Conservation (phyloP, 257 asterid species). For the Thymus quinquecostatus region DNA sequence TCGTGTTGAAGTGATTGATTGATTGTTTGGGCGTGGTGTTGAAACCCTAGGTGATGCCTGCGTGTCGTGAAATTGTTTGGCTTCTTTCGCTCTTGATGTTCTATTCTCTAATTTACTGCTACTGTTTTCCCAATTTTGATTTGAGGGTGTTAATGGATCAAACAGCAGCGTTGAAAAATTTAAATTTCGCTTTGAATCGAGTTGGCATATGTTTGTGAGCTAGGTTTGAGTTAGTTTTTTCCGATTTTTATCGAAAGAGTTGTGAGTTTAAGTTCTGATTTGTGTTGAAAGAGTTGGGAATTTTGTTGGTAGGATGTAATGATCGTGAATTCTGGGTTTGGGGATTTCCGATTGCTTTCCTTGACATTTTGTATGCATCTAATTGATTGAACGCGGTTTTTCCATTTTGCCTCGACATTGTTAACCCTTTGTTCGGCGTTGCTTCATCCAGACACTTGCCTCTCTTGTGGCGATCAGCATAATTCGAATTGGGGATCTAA, state of each 20-base stretch:
- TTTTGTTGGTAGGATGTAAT: slow-evolving; percentile 10
- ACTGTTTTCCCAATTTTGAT: slow-evolving; percentile 23
- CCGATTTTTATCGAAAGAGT: too few species aligned
- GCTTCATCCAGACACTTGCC: slow-evolving; percentile 31
- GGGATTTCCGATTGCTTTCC: slow-evolving; percentile 28
- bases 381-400: slow-evolving; percentile 5
- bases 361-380: slow-evolving; percentile 4
- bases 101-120: background rate
- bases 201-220: slow-evolving; percentile 17
- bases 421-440: slow-evolving; percentile 14
- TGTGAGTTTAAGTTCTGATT: slow-evolving; percentile 2
- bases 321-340: slow-evolving; percentile 22
- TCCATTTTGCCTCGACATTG: background rate
- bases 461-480: background rate
- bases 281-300: slow-evolving; percentile 19
- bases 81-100: background rate
- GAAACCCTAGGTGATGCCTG: slow-evolving; percentile 36
- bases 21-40: slow-evolving; percentile 35
- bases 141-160: slow-evolving; percentile 1
- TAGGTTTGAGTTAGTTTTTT: slow-evolving; percentile 11
- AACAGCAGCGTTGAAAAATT: background rate
- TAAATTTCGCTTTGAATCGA: slow-evolving; percentile 10
- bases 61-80: slow-evolving; percentile 7
- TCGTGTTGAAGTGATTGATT: slow-evolving; percentile 18
- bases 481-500: slow-evolving; percentile 21